A percentile compares a stretch with the other conserved stretches of the same genome.
These are phyloP conservation scores for Lactarius hatsudake DNA, from an alignment of 768 basidiomycete species.

Conservation along the genomic window DNA sequence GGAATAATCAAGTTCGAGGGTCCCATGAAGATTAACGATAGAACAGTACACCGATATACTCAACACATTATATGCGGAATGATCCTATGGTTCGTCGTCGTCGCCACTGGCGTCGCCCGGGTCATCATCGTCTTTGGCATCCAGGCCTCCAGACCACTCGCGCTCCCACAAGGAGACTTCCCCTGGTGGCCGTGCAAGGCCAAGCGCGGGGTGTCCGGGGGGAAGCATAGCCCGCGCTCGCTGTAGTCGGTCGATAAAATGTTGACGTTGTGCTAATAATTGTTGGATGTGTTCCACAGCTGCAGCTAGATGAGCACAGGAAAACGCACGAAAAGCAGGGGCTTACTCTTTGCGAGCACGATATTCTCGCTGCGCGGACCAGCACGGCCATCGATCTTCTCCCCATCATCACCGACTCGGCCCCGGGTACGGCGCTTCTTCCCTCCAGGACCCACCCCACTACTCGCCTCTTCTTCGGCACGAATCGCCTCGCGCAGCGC, in stretches of 20 bases:
- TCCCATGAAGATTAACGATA: conserved; percentile 23
- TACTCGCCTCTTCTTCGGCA: conserved; percentile 63
- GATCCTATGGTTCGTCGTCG: conserved; percentile 28
- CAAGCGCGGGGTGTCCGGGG: conserved; percentile 56
- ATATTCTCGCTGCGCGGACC: conserved; percentile 91
- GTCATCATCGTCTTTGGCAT: conserved; percentile 29
- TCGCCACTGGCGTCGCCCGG: conserved; percentile 23
- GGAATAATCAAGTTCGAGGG: conserved; percentile 8
- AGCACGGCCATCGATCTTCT: conserved; percentile 77
- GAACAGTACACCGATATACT: conserved; percentile 26
- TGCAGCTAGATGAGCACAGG: conserved; percentile 33
- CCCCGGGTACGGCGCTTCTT: conserved; percentile 30
- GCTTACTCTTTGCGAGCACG: conserved; percentile 81
- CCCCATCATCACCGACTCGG: conserved; percentile 45
- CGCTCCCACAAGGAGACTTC: conserved; percentile 68
- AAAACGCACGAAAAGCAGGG: conserved; percentile 16
- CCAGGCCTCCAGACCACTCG: conserved; percentile 75
- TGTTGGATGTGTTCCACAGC: conserved; percentile 84
- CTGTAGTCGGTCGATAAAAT: conserved; percentile 56
- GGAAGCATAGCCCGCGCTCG: conserved; percentile 57
- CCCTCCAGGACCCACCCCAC: conserved; percentile 37
- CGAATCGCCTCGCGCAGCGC: conserved; percentile 76
- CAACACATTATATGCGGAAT: conserved; percentile 22
- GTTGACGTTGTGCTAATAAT: conserved; percentile 57
- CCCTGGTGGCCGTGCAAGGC: conserved; percentile 29